Percentiles rank a stretch among this genome's conserved stretches.
phyloP scores from a whole-genome alignment of 805 yeast genomes.

The Metschnikowia colocasiae region DNA sequence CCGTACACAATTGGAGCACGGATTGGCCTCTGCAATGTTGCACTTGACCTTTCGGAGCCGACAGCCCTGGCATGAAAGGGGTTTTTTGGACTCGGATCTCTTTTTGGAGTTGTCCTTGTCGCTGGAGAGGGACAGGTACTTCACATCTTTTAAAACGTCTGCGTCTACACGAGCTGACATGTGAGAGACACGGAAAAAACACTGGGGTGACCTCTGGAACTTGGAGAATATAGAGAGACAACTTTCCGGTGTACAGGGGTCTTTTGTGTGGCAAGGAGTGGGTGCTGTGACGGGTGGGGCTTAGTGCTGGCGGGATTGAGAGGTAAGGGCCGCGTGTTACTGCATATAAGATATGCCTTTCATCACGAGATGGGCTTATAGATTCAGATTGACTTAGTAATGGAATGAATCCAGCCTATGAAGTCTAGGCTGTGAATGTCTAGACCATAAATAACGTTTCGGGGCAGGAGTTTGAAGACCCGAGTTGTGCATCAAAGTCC shows the following conservation, averaged over 20 bases:
- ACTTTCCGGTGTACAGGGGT: not conserved
- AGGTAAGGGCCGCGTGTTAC: not conserved
- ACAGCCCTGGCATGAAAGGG: constrained; percentile 38
- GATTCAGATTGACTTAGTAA: no score
- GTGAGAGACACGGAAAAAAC: not conserved
- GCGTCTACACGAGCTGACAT: constrained; percentile 3
- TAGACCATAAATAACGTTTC: no score
- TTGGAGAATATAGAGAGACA: not conserved
- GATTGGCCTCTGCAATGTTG: constrained; percentile 36
- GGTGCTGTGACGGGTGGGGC: not conserved
- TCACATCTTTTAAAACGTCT: not conserved
- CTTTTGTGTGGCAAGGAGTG: not conserved
- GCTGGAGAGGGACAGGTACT: not conserved
- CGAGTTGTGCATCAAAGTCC: no score
- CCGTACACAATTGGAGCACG: constrained; percentile 47
- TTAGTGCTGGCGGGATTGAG: not conserved
- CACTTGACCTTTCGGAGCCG: constrained; percentile 46
- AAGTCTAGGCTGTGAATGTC: no score
- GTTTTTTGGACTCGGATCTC: constrained; percentile 5
- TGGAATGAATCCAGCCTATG: no score
- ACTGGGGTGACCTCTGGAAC: not conserved
- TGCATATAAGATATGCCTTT: not conserved
- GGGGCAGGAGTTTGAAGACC: no score
- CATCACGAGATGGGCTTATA: no score
- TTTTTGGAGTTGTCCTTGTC: not conserved